phyloP scores from a whole-genome alignment of 164 flowering plant genomes.

The grape (Vitis vinifera) region ASM3070453v1 NC_081809.1:26588001-26588500 shows the following conservation, averaged over 20 bases:
- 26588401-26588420: conserved; percentile 50
- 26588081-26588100: no score
- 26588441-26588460: no score
- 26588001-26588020: no score
- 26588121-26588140: background rate
- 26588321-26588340: conserved; percentile 68
- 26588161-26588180: background rate
- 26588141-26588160: conserved; percentile 1
- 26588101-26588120: no score
- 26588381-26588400: conserved; percentile 45
- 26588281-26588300: conserved; percentile 32
- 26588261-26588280: conserved; percentile 79
- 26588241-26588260: conserved; percentile 51
- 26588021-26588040: no score
- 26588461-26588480: background rate
- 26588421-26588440: conserved; percentile 6
- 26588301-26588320: conserved; percentile 60
- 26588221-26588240: conserved; percentile 12
- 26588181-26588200: background rate
- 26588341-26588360: conserved; percentile 76
- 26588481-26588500: background rate
- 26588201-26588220: conserved; percentile 1
- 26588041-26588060: no score
- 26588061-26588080: no score
- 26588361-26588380: conserved; percentile 76